Base-by-base conservation (phyloP, 352 stramenopile genomes). In the Aphanomyces cochlioides region DNA sequence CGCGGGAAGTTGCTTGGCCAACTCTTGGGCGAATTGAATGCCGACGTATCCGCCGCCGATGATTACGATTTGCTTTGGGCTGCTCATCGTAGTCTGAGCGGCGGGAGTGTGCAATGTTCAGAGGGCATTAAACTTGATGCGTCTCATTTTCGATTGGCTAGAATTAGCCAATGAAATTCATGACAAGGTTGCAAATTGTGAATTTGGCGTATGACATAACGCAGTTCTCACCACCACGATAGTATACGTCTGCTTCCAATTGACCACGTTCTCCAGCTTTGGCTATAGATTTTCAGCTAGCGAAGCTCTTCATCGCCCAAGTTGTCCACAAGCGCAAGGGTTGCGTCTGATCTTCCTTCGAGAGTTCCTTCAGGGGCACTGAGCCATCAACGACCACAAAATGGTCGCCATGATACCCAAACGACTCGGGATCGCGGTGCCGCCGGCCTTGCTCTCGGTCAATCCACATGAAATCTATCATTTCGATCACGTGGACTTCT, bases 401-500 rank as follows among this genome's bases (percentile, higher is more conserved):
- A 8, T 90, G 72, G 38, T 90, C 75, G 66, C 59, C 59, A 36
- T 67, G 56, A 7, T 8, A 40, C 2, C 39, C 59, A 34, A 67
- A 45, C 59, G 43, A 28, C 7, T 48, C 5, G 0, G 21, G 38
- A n/a, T 56, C 21, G 38, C 17, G 5, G 8, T 56, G 21, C 12
- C 59, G 59, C 36, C 39, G 41, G 17, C 40, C 59, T 19, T 56
- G n/a, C 10, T 67, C 59, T 5, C 28, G 39, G 19, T 39, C 19
- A 8, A 50, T 40, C 59, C 59, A 67, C n/a, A 13, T 40, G n/a
- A 54, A 41, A 8, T 67, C 59, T 8, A 56, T n/a, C 17, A 90
- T 78, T 63, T 94, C 86, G 28, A 87, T 73, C n/a, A 94, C 84
- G 70, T 90, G 80, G 13, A 86, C 81, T 54, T 82, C 83, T 56